phyloP scores from a whole-genome alignment of 2,329 filamentous ascomycete species.

The Nectriaceae sp. region DNA sequence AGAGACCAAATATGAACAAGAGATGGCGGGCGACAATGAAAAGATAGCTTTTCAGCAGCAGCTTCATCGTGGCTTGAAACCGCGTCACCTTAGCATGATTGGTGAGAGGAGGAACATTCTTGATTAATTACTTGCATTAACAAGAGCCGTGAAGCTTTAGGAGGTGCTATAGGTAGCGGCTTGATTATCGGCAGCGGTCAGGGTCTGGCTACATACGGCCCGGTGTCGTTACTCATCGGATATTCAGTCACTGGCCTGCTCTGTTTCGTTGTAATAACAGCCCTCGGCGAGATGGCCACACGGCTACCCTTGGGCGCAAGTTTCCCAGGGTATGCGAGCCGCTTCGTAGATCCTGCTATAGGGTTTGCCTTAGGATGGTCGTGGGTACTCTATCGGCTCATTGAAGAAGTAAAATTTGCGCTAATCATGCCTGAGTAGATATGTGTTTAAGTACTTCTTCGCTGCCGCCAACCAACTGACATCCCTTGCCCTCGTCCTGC shows the following conservation, averaged over 20 bases:
- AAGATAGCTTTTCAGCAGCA: too few relatives aligned
- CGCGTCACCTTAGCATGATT: too few relatives aligned
- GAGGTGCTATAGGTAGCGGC: slow-evolving; percentile 71
- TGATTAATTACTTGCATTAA: too few relatives aligned
- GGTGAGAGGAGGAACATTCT: too few relatives aligned
- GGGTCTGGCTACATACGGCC: slow-evolving; percentile 51
- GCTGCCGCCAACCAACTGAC: slow-evolving; percentile 81
- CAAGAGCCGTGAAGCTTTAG: too few relatives aligned
- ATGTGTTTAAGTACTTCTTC: slow-evolving; percentile 78
- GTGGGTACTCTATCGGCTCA: slow-evolving; percentile 42
- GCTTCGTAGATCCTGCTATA: slow-evolving; percentile 76
- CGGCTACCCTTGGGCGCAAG: slow-evolving; percentile 75
- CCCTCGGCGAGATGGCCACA: slow-evolving; percentile 78
- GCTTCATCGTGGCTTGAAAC: too few relatives aligned
- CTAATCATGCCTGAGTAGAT: slow-evolving; percentile 36
- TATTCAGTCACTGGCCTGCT: slow-evolving; percentile 68
- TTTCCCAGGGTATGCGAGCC: slow-evolving; percentile 75
- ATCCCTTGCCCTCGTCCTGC: slow-evolving; percentile 72
- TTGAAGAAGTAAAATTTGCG: slow-evolving; percentile 2
- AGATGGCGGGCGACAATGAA: too few relatives aligned
- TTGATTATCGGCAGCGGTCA: slow-evolving; percentile 67
- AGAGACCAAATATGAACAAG: too few relatives aligned
- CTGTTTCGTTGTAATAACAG: slow-evolving; percentile 78
- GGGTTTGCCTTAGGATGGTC: slow-evolving; percentile 75
- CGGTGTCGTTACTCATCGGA: slow-evolving; percentile 67